These are phyloP conservation scores for Hanseniaspora guilliermondii DNA, from an alignment of 805 yeast species.

Conservation along the genomic window DNA sequence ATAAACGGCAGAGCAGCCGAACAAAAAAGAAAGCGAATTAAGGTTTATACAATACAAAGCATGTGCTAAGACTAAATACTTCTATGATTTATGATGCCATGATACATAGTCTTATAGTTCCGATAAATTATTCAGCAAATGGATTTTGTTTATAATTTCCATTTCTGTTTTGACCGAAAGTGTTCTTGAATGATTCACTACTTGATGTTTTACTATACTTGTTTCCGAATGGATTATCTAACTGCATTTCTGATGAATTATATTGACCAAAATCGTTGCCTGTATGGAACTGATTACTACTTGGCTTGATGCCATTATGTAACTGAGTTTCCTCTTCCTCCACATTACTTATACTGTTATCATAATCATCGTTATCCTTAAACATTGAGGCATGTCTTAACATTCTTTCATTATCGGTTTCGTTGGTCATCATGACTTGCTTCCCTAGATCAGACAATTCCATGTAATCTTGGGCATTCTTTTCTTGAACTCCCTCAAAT, in stretches of 20 bases:
- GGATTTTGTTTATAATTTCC: slow-evolving; percentile 11
- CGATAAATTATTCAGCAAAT: slow-evolving; percentile 1
- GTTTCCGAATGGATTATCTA: slow-evolving; percentile 9
- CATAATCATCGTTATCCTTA: slow-evolving; percentile 1
- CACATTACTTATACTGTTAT: not conserved
- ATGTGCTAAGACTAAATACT: not conserved
- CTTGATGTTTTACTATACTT: slow-evolving; percentile 4
- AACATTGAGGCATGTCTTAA: slow-evolving; percentile 16
- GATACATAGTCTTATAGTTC: not conserved
- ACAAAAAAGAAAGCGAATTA: too few relatives aligned
- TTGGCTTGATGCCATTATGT: not conserved
- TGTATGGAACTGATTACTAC: not conserved
- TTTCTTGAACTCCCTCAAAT: slow-evolving; percentile 18
- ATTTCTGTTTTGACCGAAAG: not conserved
- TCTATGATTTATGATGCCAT: not conserved
- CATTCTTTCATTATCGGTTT: slow-evolving; percentile 24
- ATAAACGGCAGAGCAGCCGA: too few relatives aligned
- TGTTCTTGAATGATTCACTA: slow-evolving; percentile 2
- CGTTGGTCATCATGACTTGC: slow-evolving; percentile 29
- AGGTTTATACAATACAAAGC: not conserved
- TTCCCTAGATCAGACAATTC: slow-evolving; percentile 28
- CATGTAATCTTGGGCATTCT: slow-evolving; percentile 19
- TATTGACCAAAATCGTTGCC: slow-evolving; percentile 4
- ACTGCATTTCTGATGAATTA: slow-evolving; percentile 3
- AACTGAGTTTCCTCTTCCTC: slow-evolving; percentile 1